Conservation (phyloP, 2,329 filamentous ascomycete species). For the Lachnellula occidentalis region DNA sequence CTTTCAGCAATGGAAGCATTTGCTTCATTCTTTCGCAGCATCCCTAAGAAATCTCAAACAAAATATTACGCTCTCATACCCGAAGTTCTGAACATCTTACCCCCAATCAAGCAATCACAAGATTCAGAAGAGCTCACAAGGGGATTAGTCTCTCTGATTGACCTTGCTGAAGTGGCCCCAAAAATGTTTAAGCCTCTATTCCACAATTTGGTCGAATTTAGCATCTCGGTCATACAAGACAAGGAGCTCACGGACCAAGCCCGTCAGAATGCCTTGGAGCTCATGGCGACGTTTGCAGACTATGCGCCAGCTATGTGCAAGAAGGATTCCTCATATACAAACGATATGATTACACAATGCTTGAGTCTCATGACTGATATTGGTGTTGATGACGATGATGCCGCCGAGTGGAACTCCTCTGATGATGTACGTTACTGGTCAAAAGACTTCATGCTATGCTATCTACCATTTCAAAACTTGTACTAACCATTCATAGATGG, state of each 20-base stretch:
- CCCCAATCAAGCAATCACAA: slow-evolving; percentile 84
- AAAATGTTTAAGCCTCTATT: slow-evolving; percentile 99
- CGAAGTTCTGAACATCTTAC: slow-evolving; percentile 88
- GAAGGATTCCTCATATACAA: slow-evolving; percentile 86
- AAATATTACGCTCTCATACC: slow-evolving; percentile 87
- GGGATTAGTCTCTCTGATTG: slow-evolving; percentile 85
- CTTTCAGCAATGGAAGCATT: slow-evolving; percentile 96
- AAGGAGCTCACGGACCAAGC: slow-evolving; percentile 89
- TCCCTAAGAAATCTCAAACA: slow-evolving; percentile 78
- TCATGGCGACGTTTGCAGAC: slow-evolving; percentile 98
- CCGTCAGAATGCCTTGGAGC: slow-evolving; percentile 88
- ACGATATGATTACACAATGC: slow-evolving; percentile 97
- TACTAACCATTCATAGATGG: slow-evolving; percentile 53
- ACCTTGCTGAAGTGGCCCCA: slow-evolving; percentile 86
- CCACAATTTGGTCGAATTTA: slow-evolving; percentile 86
- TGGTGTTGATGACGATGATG: slow-evolving; percentile 89
- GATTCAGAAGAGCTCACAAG: slow-evolving; percentile 90
- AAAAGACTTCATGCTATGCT: background rate
- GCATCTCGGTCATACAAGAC: slow-evolving; percentile 88
- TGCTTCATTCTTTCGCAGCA: slow-evolving; percentile 87
- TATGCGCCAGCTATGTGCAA: slow-evolving; percentile 91
- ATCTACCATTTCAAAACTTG: no score
- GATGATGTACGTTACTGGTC: slow-evolving; percentile 66
- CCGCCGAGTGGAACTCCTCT: slow-evolving; percentile 83
- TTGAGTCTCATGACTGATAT: slow-evolving; percentile 97